Conservation (phyloP, 345 rosid species). For the Salix exigua region DNA sequence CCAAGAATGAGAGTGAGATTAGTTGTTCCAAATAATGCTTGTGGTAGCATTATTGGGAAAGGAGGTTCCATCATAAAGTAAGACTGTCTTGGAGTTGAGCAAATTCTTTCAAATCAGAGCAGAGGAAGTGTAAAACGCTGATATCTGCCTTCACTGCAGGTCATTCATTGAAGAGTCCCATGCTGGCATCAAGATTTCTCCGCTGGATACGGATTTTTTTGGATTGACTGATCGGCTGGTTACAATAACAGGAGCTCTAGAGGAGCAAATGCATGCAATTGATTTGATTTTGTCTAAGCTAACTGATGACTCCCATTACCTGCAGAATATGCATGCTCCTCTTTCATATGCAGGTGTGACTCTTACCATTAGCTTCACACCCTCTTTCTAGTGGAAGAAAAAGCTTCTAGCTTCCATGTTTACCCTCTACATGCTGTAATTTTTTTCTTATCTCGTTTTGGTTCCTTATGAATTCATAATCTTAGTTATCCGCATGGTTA, state of each 20-base stretch:
- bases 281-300: slow-evolving; percentile 85
- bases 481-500: background rate
- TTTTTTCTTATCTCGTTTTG: background rate
- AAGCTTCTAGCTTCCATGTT: background rate
- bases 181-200: slow-evolving; percentile 93
- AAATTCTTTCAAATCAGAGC: background rate
- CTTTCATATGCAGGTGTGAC: slow-evolving; percentile 84
- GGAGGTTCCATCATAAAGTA: slow-evolving; percentile 97
- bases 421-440: background rate
- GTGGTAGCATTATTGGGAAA: slow-evolving; percentile 99
- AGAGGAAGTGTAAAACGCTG: slow-evolving; percentile 10
- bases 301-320: slow-evolving; percentile 77
- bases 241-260: slow-evolving; percentile 75
- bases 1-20: slow-evolving; percentile 84
- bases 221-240: slow-evolving; percentile 95
- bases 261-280: slow-evolving; percentile 87
- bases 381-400: slow-evolving; percentile 4
- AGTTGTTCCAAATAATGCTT: slow-evolving; percentile 88
- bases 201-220: slow-evolving; percentile 75
- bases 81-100: background rate
- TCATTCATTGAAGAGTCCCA: slow-evolving; percentile 95
- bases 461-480: background rate
- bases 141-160: slow-evolving; percentile 43
- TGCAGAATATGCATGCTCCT: slow-evolving; percentile 76
- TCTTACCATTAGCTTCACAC: slow-evolving; percentile 10